Evolutionary conservation across 140 eudicot genomes (phyloP), one percentile per base, ranked within the genome.

Genomic region (Bidens hawaiensis): DNA sequence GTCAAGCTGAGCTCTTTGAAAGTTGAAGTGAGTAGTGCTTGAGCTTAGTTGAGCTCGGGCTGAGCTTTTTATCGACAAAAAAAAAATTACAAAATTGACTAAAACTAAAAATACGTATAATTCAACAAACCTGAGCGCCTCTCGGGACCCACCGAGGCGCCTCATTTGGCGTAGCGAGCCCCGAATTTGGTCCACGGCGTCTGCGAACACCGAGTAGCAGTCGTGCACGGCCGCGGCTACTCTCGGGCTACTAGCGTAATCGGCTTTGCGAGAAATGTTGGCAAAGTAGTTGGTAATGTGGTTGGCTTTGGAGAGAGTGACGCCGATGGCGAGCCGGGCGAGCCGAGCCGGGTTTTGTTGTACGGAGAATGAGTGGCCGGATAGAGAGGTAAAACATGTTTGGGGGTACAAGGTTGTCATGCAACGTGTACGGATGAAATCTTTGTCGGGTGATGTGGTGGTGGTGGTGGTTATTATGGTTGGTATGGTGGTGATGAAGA

Each of bases 371-470:
- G 95, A 90, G 81, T 84, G 85, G 76, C 72, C 72, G 47, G 91
- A 54, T 61, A 88, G 93, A 15, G 96, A 87, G 46, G 78, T 48
- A 87, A 43, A 85, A 73, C 99, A 91, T 12, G 65, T 55, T 63
- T 78, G 83, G 2, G 94, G 95, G 80, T 91, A 91, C 25, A 81
- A 70, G 1, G 98, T 82, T 42, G 86, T 72, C 40, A 34, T 65
- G 80, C 98, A 91, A 41, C 74, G 80, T 2, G 82, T 67, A 2
- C 83, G 95, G 77, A 87, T 84, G 89, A 81, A 90, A 27, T 75
- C 84, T 34, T 73, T 56, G 88, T 74, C 79, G 41, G 13, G 9
- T 61, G 58, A 38, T 77, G 42, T 30, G 78, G 16, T 24, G 80
- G 51, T 21, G 70, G 46, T 28, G 70, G 70, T 51, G 67, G 67